Base-by-base conservation (phyloP, 192 early-diverging fungal species). In the Oehlia diaphana region DNA sequence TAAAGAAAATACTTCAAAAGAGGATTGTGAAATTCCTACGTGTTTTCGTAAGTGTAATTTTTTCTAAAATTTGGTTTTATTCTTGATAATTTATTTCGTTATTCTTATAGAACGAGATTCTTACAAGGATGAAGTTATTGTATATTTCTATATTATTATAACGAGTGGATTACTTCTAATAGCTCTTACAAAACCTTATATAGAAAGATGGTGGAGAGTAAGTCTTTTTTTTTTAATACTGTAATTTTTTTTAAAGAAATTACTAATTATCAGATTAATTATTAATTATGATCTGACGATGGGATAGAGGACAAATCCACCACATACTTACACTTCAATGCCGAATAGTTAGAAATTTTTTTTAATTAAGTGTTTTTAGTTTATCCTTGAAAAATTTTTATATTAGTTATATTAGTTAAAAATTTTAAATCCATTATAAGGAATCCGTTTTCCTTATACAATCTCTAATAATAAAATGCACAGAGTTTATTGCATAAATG, bases 91-190 rank as follows among this genome's bases (percentile, higher is more conserved):
- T 37, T 42, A 14, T 50, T 42, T 31, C 2, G 16, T 49, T 21
- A 14, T 35, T 9, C 9, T 31, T 74, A 39, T n/a, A 74, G 72
- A 53, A 12, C 44, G 72, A n/a, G 72, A 74, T 74, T 74, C 72
- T n/a, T 28, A 28, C 13, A 74, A 74, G 49, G 72, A 74, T 61
- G 72, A 74, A 74, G 26, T 35, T 5, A 74, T 74, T 13, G 72
- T 74, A 58, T 74, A 74, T 53, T 58, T 74, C 2, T 74, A 74
- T 61, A 74, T 74, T 74, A 26, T 53, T 35, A 53, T 74, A 31
- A 74, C 72, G n/a, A 74, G n/a, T 74, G 72, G 72, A 14, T 31
- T 74, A 35, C 72, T 74, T 1, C 16, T 74, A 33, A 33, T 42
- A 13, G 72, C 72, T 28, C 21, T 74, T 58, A 33, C 26, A 19